Percentiles rank a stretch among this genome's conserved stretches.
phyloP scores from a whole-genome alignment of 169 alveolate species.

The Plasmodium ovale region DNA sequence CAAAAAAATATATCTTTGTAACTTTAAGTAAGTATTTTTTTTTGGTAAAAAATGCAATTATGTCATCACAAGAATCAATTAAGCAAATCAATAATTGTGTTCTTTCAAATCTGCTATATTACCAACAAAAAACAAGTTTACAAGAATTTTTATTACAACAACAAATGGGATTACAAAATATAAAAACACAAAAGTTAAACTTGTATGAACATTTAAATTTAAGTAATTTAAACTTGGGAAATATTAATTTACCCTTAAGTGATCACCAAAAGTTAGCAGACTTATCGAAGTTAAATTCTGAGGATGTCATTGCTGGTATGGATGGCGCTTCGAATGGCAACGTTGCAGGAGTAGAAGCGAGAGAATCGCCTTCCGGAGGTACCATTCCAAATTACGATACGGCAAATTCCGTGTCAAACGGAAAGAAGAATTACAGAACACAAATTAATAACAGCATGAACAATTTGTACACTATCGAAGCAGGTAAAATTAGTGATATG shows the following conservation, averaged over 20 bases:
- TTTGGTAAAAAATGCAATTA: constrained; percentile 61
- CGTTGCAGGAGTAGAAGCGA: no score
- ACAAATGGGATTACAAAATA: constrained; percentile 22
- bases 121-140: constrained; percentile 54
- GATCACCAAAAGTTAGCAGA: constrained; percentile 28
- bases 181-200: constrained; percentile 11
- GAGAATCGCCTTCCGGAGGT: background rate
- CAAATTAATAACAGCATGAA: background rate
- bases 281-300: constrained; percentile 19
- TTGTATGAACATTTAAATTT: constrained; percentile 41
- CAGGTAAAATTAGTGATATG: constrained; percentile 69
- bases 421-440: background rate
- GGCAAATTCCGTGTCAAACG: background rate
- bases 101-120: constrained; percentile 45
- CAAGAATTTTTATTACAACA: constrained; percentile 66
- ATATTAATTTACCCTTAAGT: constrained; percentile 32
- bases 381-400: background rate
- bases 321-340: background rate
- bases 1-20: constrained; percentile 64
- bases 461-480: constrained; percentile 30
- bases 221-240: constrained; percentile 16
- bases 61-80: constrained; percentile 61
- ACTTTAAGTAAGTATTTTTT: constrained; percentile 55
- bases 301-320: background rate
- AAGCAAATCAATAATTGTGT: constrained; percentile 74